Evolutionary conservation across 805 yeast species (phyloP), one percentile per base, ranked within the genome.

Genomic region (Komagataella phaffii): DNA sequence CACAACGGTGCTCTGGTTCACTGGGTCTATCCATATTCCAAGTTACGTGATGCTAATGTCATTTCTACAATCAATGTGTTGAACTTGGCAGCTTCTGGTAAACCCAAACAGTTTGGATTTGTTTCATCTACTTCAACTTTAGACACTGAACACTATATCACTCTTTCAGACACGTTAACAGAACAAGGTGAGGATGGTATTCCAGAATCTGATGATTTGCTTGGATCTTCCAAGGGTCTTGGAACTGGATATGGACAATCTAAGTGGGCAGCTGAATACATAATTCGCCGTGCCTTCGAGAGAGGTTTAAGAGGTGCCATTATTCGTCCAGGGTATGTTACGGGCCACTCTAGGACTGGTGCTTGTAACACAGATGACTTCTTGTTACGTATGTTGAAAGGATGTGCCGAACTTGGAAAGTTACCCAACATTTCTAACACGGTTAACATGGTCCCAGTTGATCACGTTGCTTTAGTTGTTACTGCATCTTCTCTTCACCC

Each of bases 1-100:
- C 99, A 93, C 67, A 93, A 93, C 59, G 99, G 98, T 72, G 99
- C 99, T 17, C 74, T 90, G 55, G 99, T 93, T 44, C 99, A 93
- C 66, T 93, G 99, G 99, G 96, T 90, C 2, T 93, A 86, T 65
- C 98, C 99, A 24, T 93, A 93, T 68, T 70, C 84, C 49, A 87
- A 86, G 57, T 73, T 93, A 61, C 80, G 98, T 59, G 96, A 88
- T 57, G 93, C 98, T 40, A 93, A 93, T 62, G 99, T 95, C 36
- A 70, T 90, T 53, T 81, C 96, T 47, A 85, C 98, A 0, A 68
- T 91, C 53, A 86, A 90, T 60, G 88, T 89, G 7, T 71, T 93
- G 77, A 81, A 81, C 62, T 67, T 90, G 59, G 83, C 93, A 59
- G 77, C 81, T 6, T 69, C 73, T 46, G 96, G 96, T 45, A 89